phyloP scores from a whole-genome alignment of 2,329 filamentous ascomycete species.

The Neofusicoccum parvum region DNA sequence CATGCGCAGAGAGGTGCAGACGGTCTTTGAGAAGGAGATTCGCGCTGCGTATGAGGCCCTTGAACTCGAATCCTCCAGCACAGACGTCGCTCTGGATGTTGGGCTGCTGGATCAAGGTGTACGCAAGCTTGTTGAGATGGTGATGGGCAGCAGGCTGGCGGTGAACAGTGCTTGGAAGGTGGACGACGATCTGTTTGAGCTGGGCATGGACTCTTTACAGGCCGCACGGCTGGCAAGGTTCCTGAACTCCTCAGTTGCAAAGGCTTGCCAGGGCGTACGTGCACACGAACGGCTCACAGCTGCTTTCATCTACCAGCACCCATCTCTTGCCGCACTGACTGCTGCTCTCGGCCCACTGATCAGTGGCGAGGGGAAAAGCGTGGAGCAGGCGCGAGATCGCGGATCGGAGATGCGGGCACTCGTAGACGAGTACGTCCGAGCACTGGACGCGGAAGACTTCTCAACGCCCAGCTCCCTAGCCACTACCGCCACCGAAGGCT shows the following conservation, averaged over 20 bases:
- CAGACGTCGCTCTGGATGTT: neutral
- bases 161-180: neutral
- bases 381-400: neutral
- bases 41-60: conserved; percentile 25
- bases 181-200: conserved; percentile 31
- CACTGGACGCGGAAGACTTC: neutral
- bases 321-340: neutral
- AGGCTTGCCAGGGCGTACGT: too few species aligned
- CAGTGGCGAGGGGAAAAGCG: neutral
- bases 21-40: conserved; percentile 30
- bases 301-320: neutral
- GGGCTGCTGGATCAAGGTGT: conserved; percentile 22
- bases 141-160: conserved; percentile 13
- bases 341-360: neutral
- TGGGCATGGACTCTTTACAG: conserved; percentile 46
- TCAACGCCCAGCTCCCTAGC: too few species aligned
- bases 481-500: too few species aligned
- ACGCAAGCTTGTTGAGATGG: conserved; percentile 19
- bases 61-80: neutral
- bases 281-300: neutral
- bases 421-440: neutral
- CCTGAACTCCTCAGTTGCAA: neutral
- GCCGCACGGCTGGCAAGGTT: conserved; percentile 27
- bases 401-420: neutral
- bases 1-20: conserved; percentile 28